Evolutionary conservation across 345 rosid genomes (phyloP).

Genomic region (Bretschneidera sinensis): DNA sequence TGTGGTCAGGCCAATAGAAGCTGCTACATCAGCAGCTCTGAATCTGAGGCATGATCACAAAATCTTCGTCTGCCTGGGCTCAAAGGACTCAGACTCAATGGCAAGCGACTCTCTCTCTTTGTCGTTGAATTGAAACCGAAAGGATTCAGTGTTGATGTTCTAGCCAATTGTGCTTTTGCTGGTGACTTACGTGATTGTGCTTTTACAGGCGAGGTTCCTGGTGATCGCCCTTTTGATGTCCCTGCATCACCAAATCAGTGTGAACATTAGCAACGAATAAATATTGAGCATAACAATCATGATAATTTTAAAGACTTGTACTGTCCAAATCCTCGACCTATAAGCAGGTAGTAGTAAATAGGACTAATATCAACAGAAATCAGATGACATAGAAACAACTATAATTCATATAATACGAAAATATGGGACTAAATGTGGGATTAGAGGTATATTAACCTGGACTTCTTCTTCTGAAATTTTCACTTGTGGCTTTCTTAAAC

Average conservation of each 20-base stretch:
- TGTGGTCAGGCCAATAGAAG: background rate
- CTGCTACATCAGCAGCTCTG: conserved; percentile 17
- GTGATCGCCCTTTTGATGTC: conserved; percentile 22
- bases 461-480: conserved; percentile 30
- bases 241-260: conserved; percentile 22
- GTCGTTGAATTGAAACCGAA: conserved; percentile 25
- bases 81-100: conserved; percentile 28
- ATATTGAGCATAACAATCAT: background rate
- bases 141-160: conserved; percentile 30
- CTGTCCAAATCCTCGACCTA: background rate
- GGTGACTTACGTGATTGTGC: conserved; percentile 21
- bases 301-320: background rate
- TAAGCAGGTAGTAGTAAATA: no score
- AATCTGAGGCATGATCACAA: conserved; percentile 32
- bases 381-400: conserved; percentile 6
- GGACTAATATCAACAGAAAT: no score
- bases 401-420: no score
- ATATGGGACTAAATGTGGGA: background rate
- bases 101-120: conserved; percentile 19
- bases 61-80: conserved; percentile 33
- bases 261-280: background rate
- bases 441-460: conserved; percentile 32
- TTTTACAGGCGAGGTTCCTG: conserved; percentile 25
- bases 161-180: conserved; percentile 14
- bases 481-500: conserved; percentile 27